These are phyloP conservation scores for Meyerozyma carpophila DNA, from an alignment of 1,139 yeast genomes.

Conservation along the genomic window DNA sequence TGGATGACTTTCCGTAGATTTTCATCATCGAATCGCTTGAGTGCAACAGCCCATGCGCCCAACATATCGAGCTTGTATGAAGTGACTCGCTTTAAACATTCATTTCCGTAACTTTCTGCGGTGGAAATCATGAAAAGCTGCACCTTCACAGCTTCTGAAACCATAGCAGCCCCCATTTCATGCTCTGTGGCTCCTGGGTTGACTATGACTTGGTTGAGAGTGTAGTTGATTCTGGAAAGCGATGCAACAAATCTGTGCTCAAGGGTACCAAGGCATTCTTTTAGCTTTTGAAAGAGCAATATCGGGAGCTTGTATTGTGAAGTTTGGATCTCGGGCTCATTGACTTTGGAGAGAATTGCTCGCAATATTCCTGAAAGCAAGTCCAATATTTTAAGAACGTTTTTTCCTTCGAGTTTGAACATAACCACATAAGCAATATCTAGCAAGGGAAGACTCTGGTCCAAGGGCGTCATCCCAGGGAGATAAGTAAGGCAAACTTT, in stretches of 20 bases:
- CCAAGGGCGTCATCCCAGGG: slow-evolving; percentile 39
- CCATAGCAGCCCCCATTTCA: slow-evolving; percentile 11
- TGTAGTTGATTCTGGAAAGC: slow-evolving; percentile 23
- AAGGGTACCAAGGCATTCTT: slow-evolving; percentile 10
- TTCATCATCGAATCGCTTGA: neutral
- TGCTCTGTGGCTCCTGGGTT: slow-evolving; percentile 22
- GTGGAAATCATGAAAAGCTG: slow-evolving; percentile 8
- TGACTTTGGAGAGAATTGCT: slow-evolving; percentile 17
- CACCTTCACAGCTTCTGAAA: slow-evolving; percentile 9
- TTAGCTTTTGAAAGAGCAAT: slow-evolving; percentile 13
- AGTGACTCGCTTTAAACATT: slow-evolving; percentile 15
- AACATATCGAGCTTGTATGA: slow-evolving; percentile 32
- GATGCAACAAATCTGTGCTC: slow-evolving; percentile 19
- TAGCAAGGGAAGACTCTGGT: slow-evolving; percentile 18
- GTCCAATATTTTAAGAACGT: slow-evolving; percentile 3
- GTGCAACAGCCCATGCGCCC: slow-evolving; percentile 23
- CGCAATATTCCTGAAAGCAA: slow-evolving; percentile 18
- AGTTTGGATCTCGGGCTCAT: slow-evolving; percentile 13
- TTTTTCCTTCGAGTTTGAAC: slow-evolving; percentile 8
- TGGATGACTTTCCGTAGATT: neutral
- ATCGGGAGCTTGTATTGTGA: slow-evolving; percentile 8
- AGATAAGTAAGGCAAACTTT: slow-evolving; percentile 37
- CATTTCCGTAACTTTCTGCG: slow-evolving; percentile 9
- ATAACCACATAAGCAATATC: slow-evolving; percentile 20
- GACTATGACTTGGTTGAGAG: slow-evolving; percentile 24